A percentile compares a stretch with the other conserved stretches of the same genome.
Conservation (phyloP, 1,284 basidiomycete genomes). For the Spongispora temasekensis region DNA sequence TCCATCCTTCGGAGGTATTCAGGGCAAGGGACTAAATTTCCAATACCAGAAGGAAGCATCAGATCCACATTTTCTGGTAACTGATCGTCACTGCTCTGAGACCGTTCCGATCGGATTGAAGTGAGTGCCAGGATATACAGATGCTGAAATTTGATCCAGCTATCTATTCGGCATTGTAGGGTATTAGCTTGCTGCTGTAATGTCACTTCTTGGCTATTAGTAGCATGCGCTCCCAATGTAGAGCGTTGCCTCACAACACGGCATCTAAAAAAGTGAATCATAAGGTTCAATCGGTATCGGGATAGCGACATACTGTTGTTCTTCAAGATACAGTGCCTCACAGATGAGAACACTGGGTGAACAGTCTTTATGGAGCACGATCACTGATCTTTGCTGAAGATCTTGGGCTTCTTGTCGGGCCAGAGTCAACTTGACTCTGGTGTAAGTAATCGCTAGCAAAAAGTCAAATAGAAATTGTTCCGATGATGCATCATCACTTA, state of each 20-base stretch:
- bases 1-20: background rate
- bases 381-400: background rate
- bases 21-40: background rate
- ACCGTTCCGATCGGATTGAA: background rate
- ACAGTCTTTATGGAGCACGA: constrained; percentile 1
- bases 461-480: background rate
- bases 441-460: background rate
- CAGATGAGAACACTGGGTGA: background rate
- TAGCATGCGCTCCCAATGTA: background rate
- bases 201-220: background rate
- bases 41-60: background rate
- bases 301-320: background rate
- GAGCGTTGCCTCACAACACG: background rate
- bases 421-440: background rate
- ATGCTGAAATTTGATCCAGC: background rate
- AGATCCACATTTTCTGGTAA: background rate
- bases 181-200: background rate
- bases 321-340: background rate
- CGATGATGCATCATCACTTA: background rate
- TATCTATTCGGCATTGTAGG: background rate
- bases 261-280: background rate
- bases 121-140: background rate
- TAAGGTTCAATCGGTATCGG: background rate
- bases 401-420: background rate
- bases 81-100: background rate